phyloP scores from a whole-genome alignment of 768 basidiomycete genomes.

The Mycena metata region DNA sequence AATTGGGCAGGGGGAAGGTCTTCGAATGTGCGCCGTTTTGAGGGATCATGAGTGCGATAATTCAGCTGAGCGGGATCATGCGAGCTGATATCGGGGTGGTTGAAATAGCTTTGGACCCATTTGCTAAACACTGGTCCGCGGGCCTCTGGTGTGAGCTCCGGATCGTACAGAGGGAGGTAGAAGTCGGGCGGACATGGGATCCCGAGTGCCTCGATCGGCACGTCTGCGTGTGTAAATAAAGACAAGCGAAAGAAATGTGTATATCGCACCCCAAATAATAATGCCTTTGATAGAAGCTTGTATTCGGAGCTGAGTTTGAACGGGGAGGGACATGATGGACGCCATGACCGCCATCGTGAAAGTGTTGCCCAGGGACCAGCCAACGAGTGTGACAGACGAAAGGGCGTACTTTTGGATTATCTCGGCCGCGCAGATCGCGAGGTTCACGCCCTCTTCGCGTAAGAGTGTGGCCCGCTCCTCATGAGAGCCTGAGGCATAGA shows the following conservation, averaged over 20 bases:
- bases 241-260: background rate
- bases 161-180: conserved; percentile 27
- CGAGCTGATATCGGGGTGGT: conserved; percentile 18
- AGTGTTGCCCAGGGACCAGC: conserved; percentile 50
- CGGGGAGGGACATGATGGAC: conserved; percentile 32
- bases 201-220: conserved; percentile 28
- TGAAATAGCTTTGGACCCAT: conserved; percentile 32
- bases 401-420: conserved; percentile 44
- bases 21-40: conserved; percentile 4
- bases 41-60: conserved; percentile 12
- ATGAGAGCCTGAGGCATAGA: conserved; percentile 30
- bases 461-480: conserved; percentile 40
- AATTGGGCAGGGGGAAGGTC: background rate
- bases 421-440: conserved; percentile 44
- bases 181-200: conserved; percentile 3
- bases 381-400: conserved; percentile 41
- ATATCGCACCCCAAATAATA: conserved; percentile 44
- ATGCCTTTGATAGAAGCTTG: conserved; percentile 38
- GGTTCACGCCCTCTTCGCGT: conserved; percentile 43
- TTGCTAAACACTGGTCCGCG: conserved; percentile 24
- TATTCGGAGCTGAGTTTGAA: conserved; percentile 30
- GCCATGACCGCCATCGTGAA: conserved; percentile 42
- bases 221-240: conserved; percentile 13
- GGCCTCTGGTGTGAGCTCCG: background rate
- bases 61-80: conserved; percentile 8